Percentiles rank a stretch among this genome's conserved stretches.
Evolutionary conservation across 2,329 filamentous ascomycete genomes (phyloP).

Genomic region (Alternaria gansuensis): DNA sequence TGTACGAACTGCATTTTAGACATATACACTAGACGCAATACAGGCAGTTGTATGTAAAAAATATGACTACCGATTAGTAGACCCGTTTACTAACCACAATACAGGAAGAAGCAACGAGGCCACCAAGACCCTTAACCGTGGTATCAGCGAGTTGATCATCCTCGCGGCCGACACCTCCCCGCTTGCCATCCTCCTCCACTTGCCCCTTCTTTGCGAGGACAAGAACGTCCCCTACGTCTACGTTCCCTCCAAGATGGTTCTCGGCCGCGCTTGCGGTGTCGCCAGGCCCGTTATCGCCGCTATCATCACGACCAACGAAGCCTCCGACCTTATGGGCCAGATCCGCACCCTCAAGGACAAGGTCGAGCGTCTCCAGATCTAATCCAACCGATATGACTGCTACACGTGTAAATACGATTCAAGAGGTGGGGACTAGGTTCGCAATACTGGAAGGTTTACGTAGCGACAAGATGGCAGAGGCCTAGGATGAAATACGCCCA

Average conservation of each 20-base stretch:
- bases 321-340: slow-evolving; percentile 73
- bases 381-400: slow-evolving; percentile 20
- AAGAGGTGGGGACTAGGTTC: slow-evolving; percentile 5
- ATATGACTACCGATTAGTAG: no score
- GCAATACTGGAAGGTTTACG: slow-evolving; percentile 31
- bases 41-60: no score
- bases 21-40: background rate
- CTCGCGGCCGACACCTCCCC: slow-evolving; percentile 83
- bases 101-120: slow-evolving; percentile 63
- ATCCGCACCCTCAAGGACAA: slow-evolving; percentile 92
- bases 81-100: background rate
- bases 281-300: slow-evolving; percentile 85
- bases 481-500: slow-evolving; percentile 32
- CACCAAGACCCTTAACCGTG: slow-evolving; percentile 90
- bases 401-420: background rate
- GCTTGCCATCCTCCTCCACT: slow-evolving; percentile 71
- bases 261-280: slow-evolving; percentile 78
- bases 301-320: slow-evolving; percentile 76
- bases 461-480: slow-evolving; percentile 20
- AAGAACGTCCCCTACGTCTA: slow-evolving; percentile 71
- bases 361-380: slow-evolving; percentile 95
- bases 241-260: slow-evolving; percentile 81
- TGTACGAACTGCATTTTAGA: background rate
- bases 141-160: slow-evolving; percentile 87
- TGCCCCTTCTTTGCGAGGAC: slow-evolving; percentile 90